Evolutionary conservation across 176 grass and related monocot species (phyloP).

Genomic region (Triticum monococcum): DNA sequence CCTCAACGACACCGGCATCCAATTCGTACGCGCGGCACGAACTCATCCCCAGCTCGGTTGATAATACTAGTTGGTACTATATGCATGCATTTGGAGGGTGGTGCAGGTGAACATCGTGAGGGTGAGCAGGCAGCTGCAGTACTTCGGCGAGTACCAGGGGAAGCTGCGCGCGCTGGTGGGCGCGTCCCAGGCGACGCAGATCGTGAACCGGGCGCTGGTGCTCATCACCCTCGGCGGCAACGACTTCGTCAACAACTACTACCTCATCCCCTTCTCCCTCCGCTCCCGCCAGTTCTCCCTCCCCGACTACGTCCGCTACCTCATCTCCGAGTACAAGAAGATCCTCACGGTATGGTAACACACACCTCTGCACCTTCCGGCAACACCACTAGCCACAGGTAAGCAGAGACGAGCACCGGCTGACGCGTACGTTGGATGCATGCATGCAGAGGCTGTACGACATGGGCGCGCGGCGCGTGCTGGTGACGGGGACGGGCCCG

Average conservation of each 20-base stretch:
- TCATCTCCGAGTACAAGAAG: conserved; percentile 69
- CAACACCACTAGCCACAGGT: too few relatives aligned
- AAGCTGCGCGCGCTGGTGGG: conserved; percentile 47
- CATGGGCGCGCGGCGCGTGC: conserved; percentile 56
- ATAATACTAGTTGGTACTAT: too few relatives aligned
- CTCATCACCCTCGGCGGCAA: conserved; percentile 91
- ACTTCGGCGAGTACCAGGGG: conserved; percentile 64
- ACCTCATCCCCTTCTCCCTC: conserved; percentile 67
- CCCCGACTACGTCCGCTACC: conserved; percentile 64
- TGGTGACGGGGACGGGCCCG: conserved; percentile 91
- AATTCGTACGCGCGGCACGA: conserved; percentile 49
- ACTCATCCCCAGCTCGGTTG: neutral
- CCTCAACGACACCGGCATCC: conserved; percentile 92
- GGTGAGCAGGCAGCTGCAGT: conserved; percentile 50
- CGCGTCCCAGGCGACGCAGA: conserved; percentile 19
- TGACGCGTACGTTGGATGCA: neutral
- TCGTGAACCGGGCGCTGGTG: conserved; percentile 53
- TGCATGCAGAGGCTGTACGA: conserved; percentile 56
- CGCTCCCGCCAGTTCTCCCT: conserved; percentile 75
- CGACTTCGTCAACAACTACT: conserved; percentile 99
- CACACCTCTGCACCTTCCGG: neutral
- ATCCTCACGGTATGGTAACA: conserved; percentile 37
- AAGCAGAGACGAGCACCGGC: too few relatives aligned
- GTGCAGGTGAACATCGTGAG: conserved; percentile 54
- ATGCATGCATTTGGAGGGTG: neutral